Conservation (phyloP, 495 filamentous ascomycete genomes). For the Neurospora pannonica region DNA sequence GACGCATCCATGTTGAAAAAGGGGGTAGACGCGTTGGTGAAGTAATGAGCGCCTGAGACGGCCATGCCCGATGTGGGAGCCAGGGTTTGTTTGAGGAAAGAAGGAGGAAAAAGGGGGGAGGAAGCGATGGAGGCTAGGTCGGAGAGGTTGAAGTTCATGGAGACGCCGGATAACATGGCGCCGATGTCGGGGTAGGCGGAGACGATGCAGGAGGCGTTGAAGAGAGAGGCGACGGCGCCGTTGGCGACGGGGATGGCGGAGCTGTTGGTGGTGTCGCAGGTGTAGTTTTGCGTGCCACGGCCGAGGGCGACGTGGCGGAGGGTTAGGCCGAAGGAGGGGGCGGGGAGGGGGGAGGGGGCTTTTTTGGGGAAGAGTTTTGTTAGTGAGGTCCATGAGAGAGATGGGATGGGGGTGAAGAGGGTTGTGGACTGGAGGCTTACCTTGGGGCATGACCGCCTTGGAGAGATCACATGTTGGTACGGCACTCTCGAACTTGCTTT, state of each 20-base stretch:
- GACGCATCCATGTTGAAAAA: conserved; percentile 62
- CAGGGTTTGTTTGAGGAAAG: conserved; percentile 16
- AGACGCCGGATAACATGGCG: conserved; percentile 39
- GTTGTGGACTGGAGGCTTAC: conserved; percentile 23
- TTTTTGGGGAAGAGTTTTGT: conserved; percentile 7
- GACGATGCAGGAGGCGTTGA: conserved; percentile 76
- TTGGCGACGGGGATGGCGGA: conserved; percentile 48
- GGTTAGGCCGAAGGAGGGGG: conserved; percentile 44
- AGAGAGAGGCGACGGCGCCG: conserved; percentile 80
- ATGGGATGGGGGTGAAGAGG: neutral
- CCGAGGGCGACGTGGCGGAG: conserved; percentile 76
- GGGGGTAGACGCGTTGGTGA: conserved; percentile 57
- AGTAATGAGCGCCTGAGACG: conserved; percentile 70
- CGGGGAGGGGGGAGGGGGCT: conserved; percentile 42
- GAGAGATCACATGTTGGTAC: conserved; percentile 44
- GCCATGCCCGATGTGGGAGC: conserved; percentile 43
- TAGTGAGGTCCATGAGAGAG: conserved; percentile 2
- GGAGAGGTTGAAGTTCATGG: conserved; percentile 46
- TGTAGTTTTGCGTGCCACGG: conserved; percentile 88
- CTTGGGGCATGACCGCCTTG: conserved; percentile 34
- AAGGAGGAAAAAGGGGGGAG: neutral
- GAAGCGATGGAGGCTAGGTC: conserved; percentile 17
- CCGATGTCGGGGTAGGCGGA: conserved; percentile 55
- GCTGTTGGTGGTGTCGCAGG: conserved; percentile 54
- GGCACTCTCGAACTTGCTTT: conserved; percentile 21